Base-by-base conservation (phyloP, 257 asterid genomes). In the Penstemon davidsonii region DNA sequence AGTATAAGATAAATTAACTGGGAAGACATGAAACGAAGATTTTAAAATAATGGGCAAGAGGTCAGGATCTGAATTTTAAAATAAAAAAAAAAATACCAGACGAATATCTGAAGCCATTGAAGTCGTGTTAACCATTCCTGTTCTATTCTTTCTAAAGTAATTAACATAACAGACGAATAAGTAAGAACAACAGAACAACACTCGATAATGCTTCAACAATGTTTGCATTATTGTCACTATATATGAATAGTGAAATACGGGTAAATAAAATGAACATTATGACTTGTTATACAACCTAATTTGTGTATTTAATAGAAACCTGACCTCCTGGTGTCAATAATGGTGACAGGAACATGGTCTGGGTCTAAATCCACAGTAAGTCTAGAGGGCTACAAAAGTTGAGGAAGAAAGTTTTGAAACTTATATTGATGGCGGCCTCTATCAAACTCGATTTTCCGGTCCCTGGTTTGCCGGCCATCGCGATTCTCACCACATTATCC, bases 101-200 rank as follows among this genome's bases (percentile, higher is more conserved):
- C 53, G 64, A 76, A 71, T 70, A 92, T 97, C 96, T 94, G 96
- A 54, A 91, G 67, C 52, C 88, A 80, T 44, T 94, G 84, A 75
- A 94, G 96, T 76, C 91, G 96, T 53, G 98, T 96, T 64, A 94
- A 95, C 99, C 99, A 94, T 68, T 84, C 86, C 10, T 93, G 81
- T 79, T 98, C 88, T 79, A 94, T 80, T 63, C 95, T 82, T 43
- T 94, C 95, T 47, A 94, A 88, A 33, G 99, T 94, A 25, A 83
- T 89, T 41, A 95, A 94, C 75, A 81, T 91, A 81, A 88, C 89
- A 56, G 98, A 94, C 7, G 95, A 96, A 50, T 93, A 93, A 38
- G 99, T 93, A 52, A 93, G 95, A 64, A 91, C 92, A 68, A 89
- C 85, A 11, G 95, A 75, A 91, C 98, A 69, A 98, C 99, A 73